Percentiles rank a stretch among this genome's conserved stretches.
Evolutionary conservation across 495 filamentous ascomycete species (phyloP).

Genomic region (Xylaria venustula): DNA sequence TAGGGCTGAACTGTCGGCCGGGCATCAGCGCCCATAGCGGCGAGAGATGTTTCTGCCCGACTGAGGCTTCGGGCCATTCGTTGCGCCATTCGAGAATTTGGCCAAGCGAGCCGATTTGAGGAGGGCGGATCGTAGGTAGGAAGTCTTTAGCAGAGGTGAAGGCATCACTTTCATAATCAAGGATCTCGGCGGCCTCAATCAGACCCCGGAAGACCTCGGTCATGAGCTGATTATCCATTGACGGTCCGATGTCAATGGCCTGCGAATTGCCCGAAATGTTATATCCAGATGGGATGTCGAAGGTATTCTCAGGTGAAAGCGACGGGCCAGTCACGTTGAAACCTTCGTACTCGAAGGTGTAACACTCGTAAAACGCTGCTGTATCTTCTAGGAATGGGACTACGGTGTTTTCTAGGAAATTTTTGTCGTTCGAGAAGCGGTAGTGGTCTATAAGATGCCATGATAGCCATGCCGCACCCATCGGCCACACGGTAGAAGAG

Average conservation of each 20-base stretch:
- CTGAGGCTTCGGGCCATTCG: slow-evolving; percentile 42
- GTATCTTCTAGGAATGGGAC: slow-evolving; percentile 10
- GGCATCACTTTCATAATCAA: not conserved
- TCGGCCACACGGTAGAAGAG: slow-evolving; percentile 46
- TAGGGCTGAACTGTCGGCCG: slow-evolving; percentile 20
- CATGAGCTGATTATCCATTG: not conserved
- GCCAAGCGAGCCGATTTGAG: slow-evolving; percentile 13
- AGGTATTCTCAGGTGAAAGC: slow-evolving; percentile 2
- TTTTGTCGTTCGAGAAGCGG: slow-evolving; percentile 36
- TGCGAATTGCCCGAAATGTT: not conserved
- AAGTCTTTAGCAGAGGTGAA: not conserved
- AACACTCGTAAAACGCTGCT: not conserved
- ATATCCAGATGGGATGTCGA: not conserved
- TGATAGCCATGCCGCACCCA: slow-evolving; percentile 50
- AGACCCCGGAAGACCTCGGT: not conserved
- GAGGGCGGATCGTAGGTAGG: not conserved
- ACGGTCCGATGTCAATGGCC: not conserved
- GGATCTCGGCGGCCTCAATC: not conserved
- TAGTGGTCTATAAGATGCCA: slow-evolving; percentile 48
- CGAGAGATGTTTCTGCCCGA: slow-evolving; percentile 43
- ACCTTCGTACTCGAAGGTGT: not conserved
- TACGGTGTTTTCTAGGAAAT: slow-evolving; percentile 35
- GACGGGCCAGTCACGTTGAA: not conserved
- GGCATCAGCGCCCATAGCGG: slow-evolving; percentile 39
- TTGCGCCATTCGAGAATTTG: slow-evolving; percentile 44